Conservation (phyloP, 1,284 basidiomycete genomes). For the Ceratobasidium theobromae region DNA sequence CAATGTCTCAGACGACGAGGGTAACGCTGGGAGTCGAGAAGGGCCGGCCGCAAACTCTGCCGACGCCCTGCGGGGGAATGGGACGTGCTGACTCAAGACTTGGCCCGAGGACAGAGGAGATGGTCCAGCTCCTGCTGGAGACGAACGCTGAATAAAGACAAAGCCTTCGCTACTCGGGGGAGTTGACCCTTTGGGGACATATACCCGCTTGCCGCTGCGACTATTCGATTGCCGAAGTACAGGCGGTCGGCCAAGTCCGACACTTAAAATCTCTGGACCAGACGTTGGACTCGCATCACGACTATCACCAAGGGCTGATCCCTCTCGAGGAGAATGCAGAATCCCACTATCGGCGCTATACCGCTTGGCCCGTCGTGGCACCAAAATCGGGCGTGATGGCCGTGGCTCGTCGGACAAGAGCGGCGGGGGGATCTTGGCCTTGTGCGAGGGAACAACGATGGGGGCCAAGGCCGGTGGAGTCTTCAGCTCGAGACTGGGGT, state of each 20-base stretch:
- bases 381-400: conserved; percentile 14
- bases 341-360: conserved; percentile 20
- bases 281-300: conserved; percentile 17
- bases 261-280: background rate
- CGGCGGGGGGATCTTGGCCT: background rate
- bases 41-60: conserved; percentile 17
- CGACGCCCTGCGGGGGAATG: conserved; percentile 33
- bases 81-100: conserved; percentile 10
- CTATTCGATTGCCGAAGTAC: conserved; percentile 6
- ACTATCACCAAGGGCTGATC: background rate
- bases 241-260: background rate
- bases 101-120: conserved; percentile 5
- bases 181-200: conserved; percentile 22
- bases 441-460: conserved; percentile 19
- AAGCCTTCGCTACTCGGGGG: conserved; percentile 12
- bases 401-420: conserved; percentile 13
- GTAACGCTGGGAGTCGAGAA: conserved; percentile 12
- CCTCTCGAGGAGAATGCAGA: conserved; percentile 16
- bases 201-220: background rate
- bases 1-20: conserved; percentile 34
- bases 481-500: conserved; percentile 5
- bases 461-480: conserved; percentile 39
- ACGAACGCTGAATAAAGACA: background rate
- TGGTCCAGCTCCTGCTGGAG: conserved; percentile 1
- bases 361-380: conserved; percentile 19